Base-by-base conservation (phyloP, 1,284 basidiomycete species). In the Ustilago crameri region DNA sequence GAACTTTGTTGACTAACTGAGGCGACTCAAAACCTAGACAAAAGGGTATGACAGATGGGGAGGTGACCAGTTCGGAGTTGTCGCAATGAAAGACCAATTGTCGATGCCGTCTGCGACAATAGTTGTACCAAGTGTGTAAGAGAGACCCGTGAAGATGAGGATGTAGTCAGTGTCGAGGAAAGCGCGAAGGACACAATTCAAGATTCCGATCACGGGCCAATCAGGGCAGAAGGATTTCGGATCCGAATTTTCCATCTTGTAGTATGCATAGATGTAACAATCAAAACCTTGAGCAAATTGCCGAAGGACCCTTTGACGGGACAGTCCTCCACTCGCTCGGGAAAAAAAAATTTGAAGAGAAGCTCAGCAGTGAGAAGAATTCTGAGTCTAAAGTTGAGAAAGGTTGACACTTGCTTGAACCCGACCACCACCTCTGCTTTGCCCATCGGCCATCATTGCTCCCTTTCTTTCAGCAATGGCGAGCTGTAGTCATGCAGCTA, bases 171-270 rank as follows among this genome's bases (percentile, higher is more conserved):
- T n/a, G n/a, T 9, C 15, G n/a, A 24, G n/a, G 24, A 40, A 24
- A 48, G 47, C 45, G 45, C 38, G 50, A 57, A 53, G 45, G 32
- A 26, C 34, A 41, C 37, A 30, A 50, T 60, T 61, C 64, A 56
- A 61, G 50, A 45, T 67, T 67, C 64, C 58, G 64, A 67, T 67
- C 64, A 67, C 64, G 64, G 58, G 42, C 64, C 64, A 67, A 61
- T 67, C 57, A 67, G 50, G 50, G 46, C 58, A 4, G 43, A n/a
- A 41, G 12, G 20, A 67, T 43, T 61, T 67, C 64, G 64, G 64
- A 53, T 67, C 64, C 64, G 64, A 38, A n/a, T 24, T 41, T 40
- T n/a, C 0, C 0, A 2, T 0, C 0, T 17, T 57, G 54, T 53
- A 34, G 9, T 18, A 8, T 20, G 1, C 0, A 1, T 1, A 3